Percentiles rank a stretch among this genome's conserved stretches.
Evolutionary conservation across 495 filamentous ascomycete species (phyloP).

Genomic region (Neohortaea acidophila): DNA sequence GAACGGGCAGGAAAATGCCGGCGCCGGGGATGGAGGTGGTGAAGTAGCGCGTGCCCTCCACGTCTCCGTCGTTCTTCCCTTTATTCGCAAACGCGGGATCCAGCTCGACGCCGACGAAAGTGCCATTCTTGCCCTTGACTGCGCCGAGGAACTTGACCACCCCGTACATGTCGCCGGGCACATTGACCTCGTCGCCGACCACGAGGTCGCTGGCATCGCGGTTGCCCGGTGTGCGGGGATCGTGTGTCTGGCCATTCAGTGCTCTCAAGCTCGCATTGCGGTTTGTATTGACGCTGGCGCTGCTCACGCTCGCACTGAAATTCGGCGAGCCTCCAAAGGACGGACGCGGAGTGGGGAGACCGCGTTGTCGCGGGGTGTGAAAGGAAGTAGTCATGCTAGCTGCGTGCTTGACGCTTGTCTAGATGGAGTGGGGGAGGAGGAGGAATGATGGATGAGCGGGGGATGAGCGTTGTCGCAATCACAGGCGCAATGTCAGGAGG

Average conservation of each 20-base stretch:
- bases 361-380: no score
- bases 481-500: no score
- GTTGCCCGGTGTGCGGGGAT: conserved; percentile 23
- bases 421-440: no score
- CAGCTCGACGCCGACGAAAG: conserved; percentile 90
- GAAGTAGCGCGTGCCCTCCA: conserved; percentile 85
- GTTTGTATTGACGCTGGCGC: conserved; percentile 32
- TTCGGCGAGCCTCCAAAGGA: no score
- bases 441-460: no score
- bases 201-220: conserved; percentile 41
- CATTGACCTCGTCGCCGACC: conserved; percentile 82
- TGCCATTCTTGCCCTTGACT: conserved; percentile 77
- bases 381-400: no score
- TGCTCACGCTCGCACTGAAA: no score
- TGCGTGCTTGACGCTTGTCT: no score
- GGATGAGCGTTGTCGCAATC: no score
- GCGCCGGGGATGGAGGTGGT: conserved; percentile 58
- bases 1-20: conserved; percentile 88
- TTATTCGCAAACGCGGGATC: conserved; percentile 60
- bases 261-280: conserved; percentile 53
- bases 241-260: conserved; percentile 36
- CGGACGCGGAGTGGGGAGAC: no score
- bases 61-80: conserved; percentile 93
- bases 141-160: conserved; percentile 75
- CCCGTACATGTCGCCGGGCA: conserved; percentile 87